Percentiles rank a stretch among this genome's conserved stretches.
Conservation (phyloP, 305 asterid genomes). For the Solanum hybrid region DNA sequence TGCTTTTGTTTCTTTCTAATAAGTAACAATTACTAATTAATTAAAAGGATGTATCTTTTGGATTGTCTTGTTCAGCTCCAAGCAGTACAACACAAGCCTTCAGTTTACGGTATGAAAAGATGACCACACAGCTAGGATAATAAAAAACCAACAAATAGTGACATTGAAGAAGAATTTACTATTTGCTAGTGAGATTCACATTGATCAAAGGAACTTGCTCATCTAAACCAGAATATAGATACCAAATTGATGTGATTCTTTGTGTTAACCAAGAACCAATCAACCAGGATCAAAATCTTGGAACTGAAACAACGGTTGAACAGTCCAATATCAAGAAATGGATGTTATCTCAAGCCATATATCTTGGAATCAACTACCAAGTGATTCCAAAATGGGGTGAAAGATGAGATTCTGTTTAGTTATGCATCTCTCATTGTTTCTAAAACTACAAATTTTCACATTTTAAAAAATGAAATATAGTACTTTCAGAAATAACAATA, state of each 20-base stretch:
- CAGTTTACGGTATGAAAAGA: background rate
- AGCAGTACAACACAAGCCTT: background rate
- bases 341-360: background rate
- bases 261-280: background rate
- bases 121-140: background rate
- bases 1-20: background rate
- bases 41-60: background rate
- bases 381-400: background rate
- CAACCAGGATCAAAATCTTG: background rate
- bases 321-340: background rate
- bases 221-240: background rate
- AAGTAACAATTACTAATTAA: background rate
- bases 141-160: background rate
- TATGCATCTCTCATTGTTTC: background rate
- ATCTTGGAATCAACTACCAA: background rate
- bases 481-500: conserved; percentile 7
- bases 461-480: background rate
- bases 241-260: background rate
- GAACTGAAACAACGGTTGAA: background rate
- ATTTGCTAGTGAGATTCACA: background rate
- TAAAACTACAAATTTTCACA: background rate
- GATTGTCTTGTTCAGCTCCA: background rate
- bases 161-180: background rate
- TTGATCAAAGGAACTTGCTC: background rate
- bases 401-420: background rate